Base-by-base conservation (phyloP, 345 rosid genomes). In the Draba incana region DNA sequence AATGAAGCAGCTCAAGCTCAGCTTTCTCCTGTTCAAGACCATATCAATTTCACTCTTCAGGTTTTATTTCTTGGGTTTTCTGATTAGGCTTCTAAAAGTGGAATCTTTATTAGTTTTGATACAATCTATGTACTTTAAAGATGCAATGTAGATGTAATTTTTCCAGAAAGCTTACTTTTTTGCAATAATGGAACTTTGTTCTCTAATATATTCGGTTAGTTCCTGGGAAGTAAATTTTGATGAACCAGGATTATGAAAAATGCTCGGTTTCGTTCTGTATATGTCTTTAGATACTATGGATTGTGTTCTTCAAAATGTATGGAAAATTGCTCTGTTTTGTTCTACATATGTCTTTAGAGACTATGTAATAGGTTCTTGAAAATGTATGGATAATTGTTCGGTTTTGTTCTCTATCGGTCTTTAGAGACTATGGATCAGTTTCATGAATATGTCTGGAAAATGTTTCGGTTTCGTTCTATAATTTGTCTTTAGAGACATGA, bases 1-100 rank as follows among this genome's bases (percentile, higher is more conserved):
- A 86, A 90, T 58, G 56, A n/a, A 16, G 86, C 97, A 54, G 93
- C 93, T 57, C 92, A 92, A 46, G 4, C 81, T 56, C 96, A 92
- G 46, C 98, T 92, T 63, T 74, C 87, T 50, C 88, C 90, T 45
- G 65, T 92, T 31, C 91, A 90, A 78, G 91, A 90, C 66, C 97
- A 92, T 39, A 80, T 92, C 80, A 88, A 86, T 81, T 92, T 85
- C 85, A 90, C 95, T 12, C 96, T 92, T 57, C 98, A 92, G 93
- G 98, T 12, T 6, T 46, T 57, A 27, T 67, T 35, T 41, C 31
- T 15, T 16, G 10, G 24, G 24, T 9, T 39, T 56, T 14, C 37
- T 39, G 31, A 69, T 64, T 63, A 33, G 23, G 76, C 57, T 71
- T 60, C 43, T 63, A 33, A 7, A n/a, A 25, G 25, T 45, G 39